Evolutionary conservation across 1,139 yeast species (phyloP), one percentile per base, ranked within the genome.

Genomic region (Lodderomyces metapsilosis): DNA sequence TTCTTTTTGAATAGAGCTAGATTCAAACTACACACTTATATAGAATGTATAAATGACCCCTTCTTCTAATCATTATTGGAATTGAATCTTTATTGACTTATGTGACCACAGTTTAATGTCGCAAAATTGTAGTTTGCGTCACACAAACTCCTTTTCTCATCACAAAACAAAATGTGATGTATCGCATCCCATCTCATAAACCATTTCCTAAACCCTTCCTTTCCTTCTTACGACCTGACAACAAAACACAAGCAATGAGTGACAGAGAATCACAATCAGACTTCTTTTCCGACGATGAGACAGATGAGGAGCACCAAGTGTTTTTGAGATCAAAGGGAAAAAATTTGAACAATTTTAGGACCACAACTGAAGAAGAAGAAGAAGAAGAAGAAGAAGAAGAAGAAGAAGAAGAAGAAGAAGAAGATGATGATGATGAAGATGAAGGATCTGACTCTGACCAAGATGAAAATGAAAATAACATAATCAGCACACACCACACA

Each of bases 401-500:
- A 18, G 30, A 39, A 15, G 44, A 39, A 9, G n/a, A 41, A 27
- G 30, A n/a, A 3, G 47, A 37, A 3, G 44, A 37, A 2, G 25
- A 15, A 5, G 51, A 41, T 13, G 15, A 28, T 28, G 32, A n/a
- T n/a, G n/a, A n/a, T n/a, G n/a, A n/a, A n/a, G n/a, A n/a, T n/a
- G 9, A 42, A 27, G 25, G n/a, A 3, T 25, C 30, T n/a, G 16
- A 25, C 30, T n/a, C n/a, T 10, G 44, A 47, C 2, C 45, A 37
- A 2, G 25, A 15, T 10, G 51, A 41, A 6, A 42, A 41, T 23
- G 47, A 37, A 12, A 42, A 46, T 18, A 36, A 30, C 4, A 44
- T 31, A 4, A 51, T 39, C 10, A 47, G 50, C 9, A 50, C 44
- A 13, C 54, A 48, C 4, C 42, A 42, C 13, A 56, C 48, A 34